These are phyloP conservation scores for Chenopodium berlandieri DNA, from an alignment of 148 eudicot genomes.

Conservation along the genomic window DNA sequence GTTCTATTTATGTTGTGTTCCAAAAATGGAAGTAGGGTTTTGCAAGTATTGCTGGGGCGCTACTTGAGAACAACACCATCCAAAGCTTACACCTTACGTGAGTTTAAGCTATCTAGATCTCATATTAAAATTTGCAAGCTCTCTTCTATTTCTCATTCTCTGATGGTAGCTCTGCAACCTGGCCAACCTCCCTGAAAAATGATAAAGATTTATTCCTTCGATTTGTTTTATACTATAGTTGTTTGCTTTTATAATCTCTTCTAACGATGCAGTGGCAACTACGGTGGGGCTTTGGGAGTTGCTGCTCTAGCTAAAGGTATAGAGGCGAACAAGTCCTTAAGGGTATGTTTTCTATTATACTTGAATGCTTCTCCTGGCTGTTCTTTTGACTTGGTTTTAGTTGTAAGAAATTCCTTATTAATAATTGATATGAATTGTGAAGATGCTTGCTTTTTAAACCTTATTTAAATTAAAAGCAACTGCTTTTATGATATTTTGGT, in stretches of 20 bases:
- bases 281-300: slow-evolving; percentile 90
- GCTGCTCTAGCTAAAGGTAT: slow-evolving; percentile 87
- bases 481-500: slow-evolving; percentile 5
- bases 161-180: background rate
- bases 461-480: background rate
- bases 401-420: background rate
- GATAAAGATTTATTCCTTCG: background rate
- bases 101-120: slow-evolving; percentile 34
- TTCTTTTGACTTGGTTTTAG: background rate
- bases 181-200: background rate
- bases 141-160: background rate
- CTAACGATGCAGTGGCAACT: slow-evolving; percentile 62
- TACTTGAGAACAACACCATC: slow-evolving; percentile 69
- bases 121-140: slow-evolving; percentile 16
- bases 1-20: slow-evolving; percentile 33
- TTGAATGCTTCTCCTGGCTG: background rate
- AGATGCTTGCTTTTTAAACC: background rate
- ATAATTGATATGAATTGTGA: background rate
- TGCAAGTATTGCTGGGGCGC: slow-evolving; percentile 92
- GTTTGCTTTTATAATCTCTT: slow-evolving; percentile 5
- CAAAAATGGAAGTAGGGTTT: slow-evolving; percentile 91
- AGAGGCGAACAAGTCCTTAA: slow-evolving; percentile 80
- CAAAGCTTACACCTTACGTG: slow-evolving; percentile 70
- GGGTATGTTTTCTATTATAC: slow-evolving; percentile 45
- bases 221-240: background rate